These are phyloP conservation scores for Ophiosphaerella korrae DNA, from an alignment of 2,329 filamentous ascomycete genomes.

Conservation along the genomic window DNA sequence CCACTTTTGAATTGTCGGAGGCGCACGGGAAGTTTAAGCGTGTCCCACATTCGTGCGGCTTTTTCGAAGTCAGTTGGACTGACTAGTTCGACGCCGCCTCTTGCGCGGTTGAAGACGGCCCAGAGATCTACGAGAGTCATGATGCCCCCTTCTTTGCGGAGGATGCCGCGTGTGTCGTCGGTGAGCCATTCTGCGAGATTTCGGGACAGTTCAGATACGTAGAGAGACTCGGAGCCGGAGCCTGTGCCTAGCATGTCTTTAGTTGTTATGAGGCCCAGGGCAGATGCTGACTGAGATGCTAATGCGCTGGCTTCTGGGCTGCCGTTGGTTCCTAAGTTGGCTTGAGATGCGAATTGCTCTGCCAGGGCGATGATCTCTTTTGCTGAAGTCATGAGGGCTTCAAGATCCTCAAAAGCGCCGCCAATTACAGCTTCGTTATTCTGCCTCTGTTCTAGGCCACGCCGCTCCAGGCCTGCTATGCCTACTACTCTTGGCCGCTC, in stretches of 20 bases:
- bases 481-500: constrained; percentile 69
- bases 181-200: constrained; percentile 49
- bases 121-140: constrained; percentile 49
- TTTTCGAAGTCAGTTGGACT: constrained; percentile 91
- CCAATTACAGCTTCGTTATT: constrained; percentile 95
- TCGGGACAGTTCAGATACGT: constrained; percentile 67
- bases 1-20: constrained; percentile 90
- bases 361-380: constrained; percentile 95
- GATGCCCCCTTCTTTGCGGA: constrained; percentile 46
- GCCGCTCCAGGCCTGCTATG: constrained; percentile 88
- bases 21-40: constrained; percentile 81
- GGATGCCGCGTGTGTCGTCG: constrained; percentile 43
- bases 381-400: constrained; percentile 95
- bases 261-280: constrained; percentile 87
- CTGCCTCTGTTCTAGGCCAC: constrained; percentile 81
- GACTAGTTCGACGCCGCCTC: constrained; percentile 92
- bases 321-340: constrained; percentile 58
- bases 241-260: constrained; percentile 86
- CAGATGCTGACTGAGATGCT: constrained; percentile 79
- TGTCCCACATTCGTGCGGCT: constrained; percentile 86
- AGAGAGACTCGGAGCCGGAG: constrained; percentile 79
- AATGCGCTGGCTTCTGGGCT: constrained; percentile 74
- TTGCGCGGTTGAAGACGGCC: constrained; percentile 83
- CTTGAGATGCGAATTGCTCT: constrained; percentile 79
- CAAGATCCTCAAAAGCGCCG: constrained; percentile 91